phyloP scores from a whole-genome alignment of 345 rosid genomes.

The Syzygium jambos region DNA sequence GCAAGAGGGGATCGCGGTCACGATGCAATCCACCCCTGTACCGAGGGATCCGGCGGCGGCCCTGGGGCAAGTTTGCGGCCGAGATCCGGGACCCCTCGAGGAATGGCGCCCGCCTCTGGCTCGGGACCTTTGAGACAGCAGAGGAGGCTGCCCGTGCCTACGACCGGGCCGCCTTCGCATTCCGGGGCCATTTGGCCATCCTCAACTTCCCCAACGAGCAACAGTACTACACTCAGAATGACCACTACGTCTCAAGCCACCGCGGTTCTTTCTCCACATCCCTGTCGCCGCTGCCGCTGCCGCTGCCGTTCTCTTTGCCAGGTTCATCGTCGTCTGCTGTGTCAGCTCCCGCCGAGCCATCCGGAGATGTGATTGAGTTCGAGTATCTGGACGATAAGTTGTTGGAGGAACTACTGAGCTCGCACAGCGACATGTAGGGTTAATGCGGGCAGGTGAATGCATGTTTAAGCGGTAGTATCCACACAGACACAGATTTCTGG shows the following conservation, averaged over 20 bases:
- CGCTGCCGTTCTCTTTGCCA: not conserved
- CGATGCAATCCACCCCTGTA: slow-evolving; percentile 26
- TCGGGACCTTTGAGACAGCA: slow-evolving; percentile 51
- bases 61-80: slow-evolving; percentile 84
- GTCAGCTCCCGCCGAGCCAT: too few relatives aligned
- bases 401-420: too few relatives aligned
- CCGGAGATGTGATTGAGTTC: too few relatives aligned
- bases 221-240: slow-evolving; percentile 7
- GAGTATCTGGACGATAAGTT: too few relatives aligned
- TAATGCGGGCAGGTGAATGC: not conserved
- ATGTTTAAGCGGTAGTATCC: not conserved
- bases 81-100: slow-evolving; percentile 77
- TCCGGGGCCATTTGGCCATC: slow-evolving; percentile 49
- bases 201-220: slow-evolving; percentile 62
- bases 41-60: slow-evolving; percentile 63
- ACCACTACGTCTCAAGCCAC: not conserved
- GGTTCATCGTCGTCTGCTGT: not conserved
- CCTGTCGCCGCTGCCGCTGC: not conserved
- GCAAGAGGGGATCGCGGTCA: not conserved
- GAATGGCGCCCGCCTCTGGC: slow-evolving; percentile 69
- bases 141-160: slow-evolving; percentile 61
- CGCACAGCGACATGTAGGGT: not conserved
- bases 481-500: not conserved
- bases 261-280: not conserved
- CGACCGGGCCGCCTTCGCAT: slow-evolving; percentile 47